Evolutionary conservation across 2,329 filamentous ascomycete species (phyloP).

Genomic region (Lomentospora prolificans): DNA sequence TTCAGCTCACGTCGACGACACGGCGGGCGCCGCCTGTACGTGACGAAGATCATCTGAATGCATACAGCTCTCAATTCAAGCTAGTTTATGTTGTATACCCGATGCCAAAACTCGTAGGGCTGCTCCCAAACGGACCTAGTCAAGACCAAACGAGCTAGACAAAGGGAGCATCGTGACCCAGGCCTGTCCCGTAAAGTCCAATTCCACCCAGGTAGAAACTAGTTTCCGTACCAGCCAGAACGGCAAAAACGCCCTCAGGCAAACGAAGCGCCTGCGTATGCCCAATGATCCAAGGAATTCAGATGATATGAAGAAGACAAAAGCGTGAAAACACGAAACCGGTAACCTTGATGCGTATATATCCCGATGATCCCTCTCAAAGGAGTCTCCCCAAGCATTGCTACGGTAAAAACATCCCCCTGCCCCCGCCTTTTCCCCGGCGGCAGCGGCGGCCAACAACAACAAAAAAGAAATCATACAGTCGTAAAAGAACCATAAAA

Average conservation of each 20-base stretch:
- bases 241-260: background rate
- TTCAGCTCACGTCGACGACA: no score
- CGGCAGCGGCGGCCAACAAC: background rate
- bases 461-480: background rate
- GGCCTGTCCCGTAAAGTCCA: background rate
- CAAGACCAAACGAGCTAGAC: background rate
- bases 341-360: background rate
- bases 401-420: no score
- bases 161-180: background rate
- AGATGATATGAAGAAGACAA: background rate
- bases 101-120: background rate
- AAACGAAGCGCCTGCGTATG: background rate
- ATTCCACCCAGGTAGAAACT: background rate
- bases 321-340: background rate
- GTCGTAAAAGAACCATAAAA: background rate
- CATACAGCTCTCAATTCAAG: no score
- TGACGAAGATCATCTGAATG: no score
- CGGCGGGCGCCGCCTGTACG: no score
- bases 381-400: no score
- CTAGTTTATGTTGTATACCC: no score
- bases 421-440: no score
- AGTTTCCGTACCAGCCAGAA: background rate
- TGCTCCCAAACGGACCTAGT: background rate
- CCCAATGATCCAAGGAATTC: background rate
- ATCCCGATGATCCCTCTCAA: background rate